Evolutionary conservation across 108 stramenopile species (phyloP).

Genomic region (Seminavis robusta): DNA sequence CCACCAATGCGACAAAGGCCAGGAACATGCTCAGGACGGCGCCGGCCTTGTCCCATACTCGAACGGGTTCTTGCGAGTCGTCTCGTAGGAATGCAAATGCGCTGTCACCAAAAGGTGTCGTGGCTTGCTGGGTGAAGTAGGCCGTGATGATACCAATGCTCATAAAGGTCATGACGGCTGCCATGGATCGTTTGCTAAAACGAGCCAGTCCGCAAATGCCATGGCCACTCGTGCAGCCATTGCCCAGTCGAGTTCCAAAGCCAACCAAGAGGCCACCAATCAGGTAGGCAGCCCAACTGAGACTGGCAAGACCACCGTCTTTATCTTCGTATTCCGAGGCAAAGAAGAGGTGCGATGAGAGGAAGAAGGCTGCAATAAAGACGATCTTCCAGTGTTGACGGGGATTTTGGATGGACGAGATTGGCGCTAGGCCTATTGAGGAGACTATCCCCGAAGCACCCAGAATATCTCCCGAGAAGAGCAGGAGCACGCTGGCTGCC

Average conservation of each 20-base stretch:
- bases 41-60: too few relatives aligned
- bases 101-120: too few relatives aligned
- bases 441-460: conserved; percentile 63
- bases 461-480: conserved; percentile 66
- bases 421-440: conserved; percentile 32
- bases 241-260: conserved; percentile 66
- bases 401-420: conserved; percentile 17
- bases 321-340: too few relatives aligned
- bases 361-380: conserved; percentile 54
- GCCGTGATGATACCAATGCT: conserved; percentile 47
- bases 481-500: conserved; percentile 53
- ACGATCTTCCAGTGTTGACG: conserved; percentile 53
- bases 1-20: too few relatives aligned
- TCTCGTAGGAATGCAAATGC: too few relatives aligned
- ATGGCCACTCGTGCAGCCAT: conserved; percentile 66
- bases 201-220: conserved; percentile 87
- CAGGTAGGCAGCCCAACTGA: conserved; percentile 31
- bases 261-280: conserved; percentile 76
- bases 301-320: too few relatives aligned
- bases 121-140: conserved; percentile 20
- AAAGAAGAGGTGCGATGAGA: conserved; percentile 31
- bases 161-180: conserved; percentile 81
- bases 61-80: too few relatives aligned
- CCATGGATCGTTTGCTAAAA: conserved; percentile 62
- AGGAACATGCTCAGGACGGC: too few relatives aligned